Conservation (phyloP, 306 rosid genomes). For the Comarum palustre region DNA sequence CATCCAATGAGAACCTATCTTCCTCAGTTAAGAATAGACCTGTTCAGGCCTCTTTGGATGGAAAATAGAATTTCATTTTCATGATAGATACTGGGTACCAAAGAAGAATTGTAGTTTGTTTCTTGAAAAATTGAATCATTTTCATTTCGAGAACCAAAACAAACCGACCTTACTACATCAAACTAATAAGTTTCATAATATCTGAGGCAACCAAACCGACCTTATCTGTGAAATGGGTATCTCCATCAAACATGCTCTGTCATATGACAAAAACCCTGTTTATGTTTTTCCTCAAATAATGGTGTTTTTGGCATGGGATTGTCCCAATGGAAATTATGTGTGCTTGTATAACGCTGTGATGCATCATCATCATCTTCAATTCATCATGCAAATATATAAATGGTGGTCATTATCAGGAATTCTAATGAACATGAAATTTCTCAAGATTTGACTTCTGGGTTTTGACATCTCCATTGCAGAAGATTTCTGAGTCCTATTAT, state of each 20-base stretch:
- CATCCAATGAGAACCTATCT: constrained; percentile 26
- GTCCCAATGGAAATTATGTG: background rate
- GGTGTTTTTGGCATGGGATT: constrained; percentile 14
- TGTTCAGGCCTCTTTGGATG: background rate
- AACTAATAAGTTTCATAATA: background rate
- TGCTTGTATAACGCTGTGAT: background rate
- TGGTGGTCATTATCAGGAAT: constrained; percentile 9
- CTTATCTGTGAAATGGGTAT: background rate
- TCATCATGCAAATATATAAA: background rate
- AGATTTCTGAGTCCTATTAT: constrained; percentile 5
- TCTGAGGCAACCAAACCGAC: background rate
- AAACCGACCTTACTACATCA: background rate
- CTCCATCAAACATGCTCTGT: constrained; percentile 11
- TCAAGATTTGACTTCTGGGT: constrained; percentile 17
- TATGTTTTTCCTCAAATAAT: constrained; percentile 2
- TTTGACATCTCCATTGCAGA: constrained; percentile 17
- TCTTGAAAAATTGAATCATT: background rate
- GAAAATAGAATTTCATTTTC: background rate
- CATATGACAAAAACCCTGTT: background rate
- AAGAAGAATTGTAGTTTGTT: background rate
- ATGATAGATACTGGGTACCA: background rate
- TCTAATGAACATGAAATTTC: constrained; percentile 10
- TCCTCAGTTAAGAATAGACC: constrained; percentile 5
- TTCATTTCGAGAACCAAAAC: background rate
- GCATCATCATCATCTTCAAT: background rate